A percentile compares a stretch with the other conserved stretches of the same genome.
Conservation (phyloP, 768 basidiomycete genomes). For the Clavaria fumosa region DNA sequence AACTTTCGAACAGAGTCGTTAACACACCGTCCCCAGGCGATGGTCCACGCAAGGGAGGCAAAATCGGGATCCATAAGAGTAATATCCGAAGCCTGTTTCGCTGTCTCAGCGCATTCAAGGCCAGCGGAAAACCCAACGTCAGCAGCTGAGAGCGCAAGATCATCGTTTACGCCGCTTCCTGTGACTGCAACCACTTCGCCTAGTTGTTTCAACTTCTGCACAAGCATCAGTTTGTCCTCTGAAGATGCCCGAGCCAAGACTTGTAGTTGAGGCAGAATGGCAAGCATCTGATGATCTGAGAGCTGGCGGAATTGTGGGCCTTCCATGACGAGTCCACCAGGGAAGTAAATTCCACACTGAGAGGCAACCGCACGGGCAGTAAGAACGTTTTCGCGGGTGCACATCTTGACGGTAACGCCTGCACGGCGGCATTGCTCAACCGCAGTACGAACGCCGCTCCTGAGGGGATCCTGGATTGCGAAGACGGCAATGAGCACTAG, state of each 20-base stretch:
- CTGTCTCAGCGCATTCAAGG: constrained; percentile 20
- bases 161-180: constrained; percentile 44
- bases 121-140: constrained; percentile 10
- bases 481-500: constrained; percentile 79
- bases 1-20: constrained; percentile 74
- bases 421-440: constrained; percentile 78
- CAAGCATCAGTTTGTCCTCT: constrained; percentile 66
- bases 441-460: constrained; percentile 77
- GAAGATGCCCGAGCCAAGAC: constrained; percentile 91
- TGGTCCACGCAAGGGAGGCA: constrained; percentile 58
- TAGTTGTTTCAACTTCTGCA: constrained; percentile 45
- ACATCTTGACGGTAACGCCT: constrained; percentile 94
- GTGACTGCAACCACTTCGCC: constrained; percentile 62
- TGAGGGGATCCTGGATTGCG: constrained; percentile 94
- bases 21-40: constrained; percentile 76
- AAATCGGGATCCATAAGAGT: constrained; percentile 76
- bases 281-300: constrained; percentile 51
- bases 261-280: constrained; percentile 82
- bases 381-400: constrained; percentile 93
- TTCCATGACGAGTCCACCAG: constrained; percentile 96
- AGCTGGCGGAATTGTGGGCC: constrained; percentile 86
- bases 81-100: constrained; percentile 31
- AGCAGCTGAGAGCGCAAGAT: constrained; percentile 23
- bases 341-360: constrained; percentile 93
- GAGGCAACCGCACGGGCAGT: constrained; percentile 91